Evolutionary conservation across 2,329 filamentous ascomycete species (phyloP), one percentile per base, ranked within the genome.

Genomic region (Sporothrix humicola): DNA sequence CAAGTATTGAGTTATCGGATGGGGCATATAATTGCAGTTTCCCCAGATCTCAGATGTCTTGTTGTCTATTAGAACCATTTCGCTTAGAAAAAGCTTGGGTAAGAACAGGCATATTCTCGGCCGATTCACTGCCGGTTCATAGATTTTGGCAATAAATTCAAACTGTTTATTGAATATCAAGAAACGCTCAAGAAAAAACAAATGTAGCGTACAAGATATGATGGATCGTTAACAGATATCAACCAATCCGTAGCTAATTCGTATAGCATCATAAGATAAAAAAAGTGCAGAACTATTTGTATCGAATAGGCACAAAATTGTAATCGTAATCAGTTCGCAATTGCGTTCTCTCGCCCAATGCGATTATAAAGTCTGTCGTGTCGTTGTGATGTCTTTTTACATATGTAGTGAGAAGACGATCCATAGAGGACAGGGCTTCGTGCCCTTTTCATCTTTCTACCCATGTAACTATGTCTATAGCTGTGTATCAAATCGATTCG

Each of bases 81-180:
- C 17, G 26, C 48, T 54, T n/a, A 44, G 42, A 9, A n/a, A 68
- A 66, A 66, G 63, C 63, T 66, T 66, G 63, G 20, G 17, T 26
- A n/a, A 66, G 23, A 3, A 10, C 56, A 37, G 31, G 5, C 31
- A 37, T 37, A 37, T 23, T 17, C 6, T 63, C 59, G 37, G 31
- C 59, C 59, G 37, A 63, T 23, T 12, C 3, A 37, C n/a, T 65
- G 10, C 37, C n/a, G 37, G 37, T 44, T 13, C 44, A 10, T 23
- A 2, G 4, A 23, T 65, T 8, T 7, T 23, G 12, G 4, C 13
- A 46, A 46, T 15, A 3, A 37, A 17, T 42, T 12, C 37, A 20
- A 4, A 15, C 10, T 12, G 15, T 15, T 42, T 17, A 23, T 42
- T 46, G 17, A 20, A 63, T 46, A 37, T 59, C 13, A 26, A 59